A percentile compares a stretch with the other conserved stretches of the same genome.
These are phyloP conservation scores for Dysphania ambrosioides DNA, from an alignment of 148 eudicot species.

Conservation along the genomic window DNA sequence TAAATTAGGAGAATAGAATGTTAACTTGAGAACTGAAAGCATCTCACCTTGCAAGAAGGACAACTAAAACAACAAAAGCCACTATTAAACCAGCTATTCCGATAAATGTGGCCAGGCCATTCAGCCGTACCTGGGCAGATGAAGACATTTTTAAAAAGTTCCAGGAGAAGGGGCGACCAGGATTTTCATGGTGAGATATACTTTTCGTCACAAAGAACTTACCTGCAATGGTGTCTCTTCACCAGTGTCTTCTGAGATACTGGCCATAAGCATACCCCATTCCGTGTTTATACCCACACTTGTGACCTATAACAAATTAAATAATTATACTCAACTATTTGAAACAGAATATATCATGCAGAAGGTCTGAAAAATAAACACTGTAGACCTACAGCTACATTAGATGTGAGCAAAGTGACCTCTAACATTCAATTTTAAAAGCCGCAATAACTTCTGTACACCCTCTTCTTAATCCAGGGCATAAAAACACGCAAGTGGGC, in stretches of 20 bases:
- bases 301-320: conserved; percentile 55
- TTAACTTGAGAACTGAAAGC: background rate
- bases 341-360: conserved; percentile 10
- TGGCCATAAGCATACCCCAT: conserved; percentile 98
- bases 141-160: background rate
- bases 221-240: conserved; percentile 99
- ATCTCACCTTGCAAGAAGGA: conserved; percentile 61
- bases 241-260: conserved; percentile 96
- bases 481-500: background rate
- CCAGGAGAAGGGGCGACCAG: background rate
- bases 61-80: conserved; percentile 59
- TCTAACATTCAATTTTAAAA: background rate
- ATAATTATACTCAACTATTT: background rate
- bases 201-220: conserved; percentile 2
- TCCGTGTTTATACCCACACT: conserved; percentile 93
- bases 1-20: background rate
- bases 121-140: conserved; percentile 66
- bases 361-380: background rate
- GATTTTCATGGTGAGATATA: background rate
- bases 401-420: background rate
- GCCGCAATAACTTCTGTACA: background rate
- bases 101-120: conserved; percentile 92
- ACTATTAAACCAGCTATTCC: conserved; percentile 80
- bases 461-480: background rate
- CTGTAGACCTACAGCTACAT: background rate